These are phyloP conservation scores for Neofusicoccum sp. DNA, from an alignment of 2,329 filamentous ascomycete species.

Conservation along the genomic window DNA sequence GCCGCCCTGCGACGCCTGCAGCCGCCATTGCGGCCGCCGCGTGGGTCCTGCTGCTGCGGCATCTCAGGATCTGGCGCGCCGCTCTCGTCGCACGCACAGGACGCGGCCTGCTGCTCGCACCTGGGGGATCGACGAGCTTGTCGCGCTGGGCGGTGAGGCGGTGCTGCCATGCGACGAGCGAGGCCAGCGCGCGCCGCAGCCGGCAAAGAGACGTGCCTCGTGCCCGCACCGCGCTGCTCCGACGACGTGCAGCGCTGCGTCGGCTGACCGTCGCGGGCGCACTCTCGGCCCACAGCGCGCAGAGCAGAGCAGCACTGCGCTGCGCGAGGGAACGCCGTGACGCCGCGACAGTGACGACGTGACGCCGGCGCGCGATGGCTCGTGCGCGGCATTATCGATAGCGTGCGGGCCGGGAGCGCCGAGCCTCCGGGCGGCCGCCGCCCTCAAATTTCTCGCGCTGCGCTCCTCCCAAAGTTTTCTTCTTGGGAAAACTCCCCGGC, in stretches of 20 bases:
- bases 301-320: too few relatives aligned
- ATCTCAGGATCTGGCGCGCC: not conserved
- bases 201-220: too few relatives aligned
- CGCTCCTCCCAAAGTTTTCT: slow-evolving; percentile 35
- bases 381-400: slow-evolving; percentile 13
- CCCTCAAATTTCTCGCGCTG: slow-evolving; percentile 25
- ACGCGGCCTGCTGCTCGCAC: slow-evolving; percentile 11
- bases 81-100: slow-evolving; percentile 11
- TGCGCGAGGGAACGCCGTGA: too few relatives aligned
- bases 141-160: slow-evolving; percentile 4
- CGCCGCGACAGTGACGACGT: too few relatives aligned
- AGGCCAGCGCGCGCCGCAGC: slow-evolving; percentile 11
- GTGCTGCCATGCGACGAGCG: not conserved
- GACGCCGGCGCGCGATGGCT: too few relatives aligned
- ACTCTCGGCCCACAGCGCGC: too few relatives aligned
- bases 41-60: not conserved
- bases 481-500: slow-evolving; percentile 53
- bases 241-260: too few relatives aligned
- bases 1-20: not conserved
- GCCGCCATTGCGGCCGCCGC: not conserved
- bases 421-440: slow-evolving; percentile 17
- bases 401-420: slow-evolving; percentile 6
- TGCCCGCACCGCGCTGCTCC: too few relatives aligned
- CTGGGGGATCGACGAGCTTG: slow-evolving; percentile 16
- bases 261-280: too few relatives aligned